Evolutionary conservation across 2,329 filamentous ascomycete genomes (phyloP).

Genomic region (Aspergillus bombycis): DNA sequence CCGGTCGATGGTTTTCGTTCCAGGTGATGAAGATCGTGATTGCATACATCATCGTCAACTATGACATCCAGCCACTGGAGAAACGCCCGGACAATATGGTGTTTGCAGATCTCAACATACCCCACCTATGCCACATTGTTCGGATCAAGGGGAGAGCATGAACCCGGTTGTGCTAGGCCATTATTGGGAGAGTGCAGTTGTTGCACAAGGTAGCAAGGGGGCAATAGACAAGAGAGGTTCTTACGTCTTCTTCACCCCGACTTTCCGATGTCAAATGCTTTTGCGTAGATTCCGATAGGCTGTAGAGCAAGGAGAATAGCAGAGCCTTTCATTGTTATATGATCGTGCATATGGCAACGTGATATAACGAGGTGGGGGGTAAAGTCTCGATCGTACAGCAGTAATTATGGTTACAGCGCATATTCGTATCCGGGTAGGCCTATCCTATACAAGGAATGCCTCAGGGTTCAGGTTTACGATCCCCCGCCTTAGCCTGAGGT

Average conservation of each 20-base stretch:
- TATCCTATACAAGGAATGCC: no score
- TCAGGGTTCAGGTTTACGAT: background rate
- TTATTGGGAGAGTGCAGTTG: background rate
- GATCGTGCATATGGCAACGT: background rate
- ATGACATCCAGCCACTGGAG: background rate
- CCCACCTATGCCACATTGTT: background rate
- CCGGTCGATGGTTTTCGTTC: background rate
- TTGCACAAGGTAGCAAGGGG: background rate
- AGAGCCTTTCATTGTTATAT: background rate
- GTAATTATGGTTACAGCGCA: background rate
- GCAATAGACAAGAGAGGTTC: background rate
- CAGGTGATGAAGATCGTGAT: background rate
- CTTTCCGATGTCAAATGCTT: fast-evolving
- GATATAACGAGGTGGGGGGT: background rate
- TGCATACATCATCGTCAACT: background rate
- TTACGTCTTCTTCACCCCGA: background rate
- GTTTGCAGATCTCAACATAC: background rate
- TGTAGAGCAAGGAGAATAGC: background rate
- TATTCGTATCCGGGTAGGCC: background rate
- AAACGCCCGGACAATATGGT: background rate
- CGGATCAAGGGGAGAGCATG: background rate
- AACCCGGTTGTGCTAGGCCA: background rate
- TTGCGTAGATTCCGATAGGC: background rate
- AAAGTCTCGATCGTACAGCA: background rate
- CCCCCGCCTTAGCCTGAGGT: background rate